These are phyloP conservation scores for Cucumis hystrix DNA, from an alignment of 306 rosid species.

Conservation along the genomic window DNA sequence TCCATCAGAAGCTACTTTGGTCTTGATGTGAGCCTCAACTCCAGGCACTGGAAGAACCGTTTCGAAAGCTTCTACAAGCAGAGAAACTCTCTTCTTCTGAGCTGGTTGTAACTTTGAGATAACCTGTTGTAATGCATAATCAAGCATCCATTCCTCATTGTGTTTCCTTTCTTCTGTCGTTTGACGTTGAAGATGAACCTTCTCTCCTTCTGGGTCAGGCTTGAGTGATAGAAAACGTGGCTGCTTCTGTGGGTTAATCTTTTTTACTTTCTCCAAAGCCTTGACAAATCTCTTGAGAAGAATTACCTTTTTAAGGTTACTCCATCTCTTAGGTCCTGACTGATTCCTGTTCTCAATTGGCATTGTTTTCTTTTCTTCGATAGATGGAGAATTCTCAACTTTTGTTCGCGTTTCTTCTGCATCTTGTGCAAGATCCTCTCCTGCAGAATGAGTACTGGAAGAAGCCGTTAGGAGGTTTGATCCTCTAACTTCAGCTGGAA, in stretches of 20 bases:
- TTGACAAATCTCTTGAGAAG: conserved; percentile 74
- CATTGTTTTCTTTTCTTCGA: conserved; percentile 26
- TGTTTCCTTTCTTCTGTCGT: conserved; percentile 36
- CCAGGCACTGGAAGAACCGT: conserved; percentile 47
- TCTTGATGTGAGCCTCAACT: conserved; percentile 15
- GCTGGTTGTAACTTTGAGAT: conserved; percentile 60
- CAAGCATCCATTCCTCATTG: conserved; percentile 89
- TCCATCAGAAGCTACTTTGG: conserved; percentile 17
- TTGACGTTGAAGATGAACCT: conserved; percentile 44
- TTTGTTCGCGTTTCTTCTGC: conserved; percentile 3
- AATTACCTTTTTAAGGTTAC: conserved; percentile 54
- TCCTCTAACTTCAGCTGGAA: conserved; percentile 19
- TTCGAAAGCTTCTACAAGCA: conserved; percentile 77
- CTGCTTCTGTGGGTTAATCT: conserved; percentile 22
- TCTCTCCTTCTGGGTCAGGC: conserved; percentile 35
- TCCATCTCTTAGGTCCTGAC: conserved; percentile 54
- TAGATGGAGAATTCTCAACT: conserved; percentile 3
- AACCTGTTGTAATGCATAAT: conserved; percentile 73
- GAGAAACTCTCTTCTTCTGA: conserved; percentile 61
- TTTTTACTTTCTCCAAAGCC: conserved; percentile 67
- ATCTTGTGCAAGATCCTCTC: conserved; percentile 1
- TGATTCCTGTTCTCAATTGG: conserved; percentile 25
- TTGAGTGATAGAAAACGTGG: conserved; percentile 27
- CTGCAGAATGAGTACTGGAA: background rate
- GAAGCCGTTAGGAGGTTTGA: conserved; percentile 7